Base-by-base conservation (phyloP, 345 rosid species). In the Gossypium thurberi region DNA sequence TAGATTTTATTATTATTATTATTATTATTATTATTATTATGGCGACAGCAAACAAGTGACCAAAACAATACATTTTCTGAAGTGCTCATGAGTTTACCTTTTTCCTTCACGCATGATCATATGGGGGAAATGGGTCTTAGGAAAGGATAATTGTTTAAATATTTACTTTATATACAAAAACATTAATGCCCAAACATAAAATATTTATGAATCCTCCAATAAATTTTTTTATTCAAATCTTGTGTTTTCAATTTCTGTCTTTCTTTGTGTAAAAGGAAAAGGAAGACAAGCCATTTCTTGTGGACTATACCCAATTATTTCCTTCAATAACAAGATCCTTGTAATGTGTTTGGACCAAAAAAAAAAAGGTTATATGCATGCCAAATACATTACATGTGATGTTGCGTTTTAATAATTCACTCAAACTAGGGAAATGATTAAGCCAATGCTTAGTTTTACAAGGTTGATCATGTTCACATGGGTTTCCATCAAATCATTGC, bases 381-480 rank as follows among this genome's bases (percentile, higher is more conserved):
- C 48, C 40, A 25, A 28, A 25, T 20, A 25, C 42, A 47, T 52
- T 20, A 26, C 63, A 56, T 70, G 74, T 70, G 74, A 52, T 70
- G 44, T 6, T 56, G 74, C 13, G 46, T 70, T 53, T 20, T 37
- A 56, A 10, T 21, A 10, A 56, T 10, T 33, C 40, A 21, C 28
- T 18, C 17, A 70, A 52, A 33, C 26, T 6, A 13, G 13, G 48
- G 50, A 70, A 55, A 70, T 56, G 74, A 55, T 55, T 56, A 23
- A 40, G 44, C 17, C 28, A 52, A 55, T 23, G 33, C 33, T 42
- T 37, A 12, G 17, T 48, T 47, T 12, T 13, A 28, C 47, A 69
- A 69, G 26, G 72, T 69, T 23, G 59, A 55, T 55, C 15, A 51
- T 10, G 6, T 40, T 37, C 65, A 71, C 50, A 70, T 37, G 62